Evolutionary conservation across 2,329 filamentous ascomycete genomes (phyloP).

Genomic region (Botrytis fabae): DNA sequence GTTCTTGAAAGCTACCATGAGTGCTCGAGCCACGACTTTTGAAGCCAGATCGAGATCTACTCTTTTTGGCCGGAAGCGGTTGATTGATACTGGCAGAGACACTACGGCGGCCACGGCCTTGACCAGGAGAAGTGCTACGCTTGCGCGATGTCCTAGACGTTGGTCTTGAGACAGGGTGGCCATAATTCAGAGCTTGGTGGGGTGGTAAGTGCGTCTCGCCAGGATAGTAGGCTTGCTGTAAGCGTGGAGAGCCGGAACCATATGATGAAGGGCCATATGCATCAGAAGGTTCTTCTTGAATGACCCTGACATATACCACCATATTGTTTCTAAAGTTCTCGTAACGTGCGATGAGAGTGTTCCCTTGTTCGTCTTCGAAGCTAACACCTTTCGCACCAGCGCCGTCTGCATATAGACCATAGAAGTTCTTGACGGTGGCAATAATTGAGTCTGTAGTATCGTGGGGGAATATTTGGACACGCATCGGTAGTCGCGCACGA

Average conservation of each 20-base stretch:
- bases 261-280: slow-evolving; percentile 54
- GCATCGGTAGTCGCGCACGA: slow-evolving; percentile 76
- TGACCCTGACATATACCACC: slow-evolving; percentile 88
- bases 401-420: slow-evolving; percentile 82
- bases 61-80: slow-evolving; percentile 57
- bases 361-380: slow-evolving; percentile 88
- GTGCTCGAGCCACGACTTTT: slow-evolving; percentile 66
- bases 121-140: slow-evolving; percentile 75
- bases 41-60: slow-evolving; percentile 62
- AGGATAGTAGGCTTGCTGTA: slow-evolving; percentile 56
- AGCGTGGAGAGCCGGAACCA: slow-evolving; percentile 53
- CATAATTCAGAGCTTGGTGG: slow-evolving; percentile 55
- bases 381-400: slow-evolving; percentile 77
- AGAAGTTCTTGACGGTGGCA: slow-evolving; percentile 98
- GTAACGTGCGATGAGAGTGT: slow-evolving; percentile 90
- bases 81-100: slow-evolving; percentile 63
- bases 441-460: slow-evolving; percentile 98
- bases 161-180: slow-evolving; percentile 65
- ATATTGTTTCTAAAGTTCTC: slow-evolving; percentile 94
- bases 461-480: slow-evolving; percentile 89
- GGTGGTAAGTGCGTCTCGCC: slow-evolving; percentile 64
- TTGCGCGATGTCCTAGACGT: slow-evolving; percentile 69
- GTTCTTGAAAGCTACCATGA: slow-evolving; percentile 55
- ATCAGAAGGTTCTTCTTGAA: slow-evolving; percentile 55
- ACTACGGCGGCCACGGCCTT: slow-evolving; percentile 71